Base-by-base conservation (phyloP, 2,329 filamentous ascomycete species). In the Diaporthe caulivora region DNA sequence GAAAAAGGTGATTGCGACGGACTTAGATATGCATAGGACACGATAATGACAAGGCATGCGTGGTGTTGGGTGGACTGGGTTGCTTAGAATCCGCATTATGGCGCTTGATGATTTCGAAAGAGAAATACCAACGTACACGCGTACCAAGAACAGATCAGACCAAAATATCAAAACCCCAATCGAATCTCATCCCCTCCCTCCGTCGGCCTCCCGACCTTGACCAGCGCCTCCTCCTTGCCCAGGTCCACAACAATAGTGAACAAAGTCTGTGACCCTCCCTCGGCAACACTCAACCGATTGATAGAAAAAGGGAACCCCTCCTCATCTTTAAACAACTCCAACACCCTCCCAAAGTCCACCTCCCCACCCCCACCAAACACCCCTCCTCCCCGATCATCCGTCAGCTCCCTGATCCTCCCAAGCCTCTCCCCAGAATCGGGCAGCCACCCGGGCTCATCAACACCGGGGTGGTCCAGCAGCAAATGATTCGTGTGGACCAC, bases 221-320 rank as follows among this genome's bases (percentile, higher is more conserved):
- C 51, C 13, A 70, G n/a, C 3, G 72, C 72, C 49, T 60, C 42
- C 47, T 21, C 70, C 47, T 49, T 65, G 4, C 44, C 29, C 37
- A 75, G 34, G n/a, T 67, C 44, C 74, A 75, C 72, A 10, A 75
- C n/a, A 18, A 75, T 74, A 4, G 54, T 75, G 15, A 75, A 75
- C 13, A 75, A 21, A 4, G 74, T 75, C 54, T 74, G 44, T 2
- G 29, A 55, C 17, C 9, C n/a, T 2, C 68, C 64, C 1, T 53
- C 31, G 1, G 40, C 34, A 3, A 57, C 49, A 26, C 49, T 21
- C 1, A 47, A 47, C 55, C 72, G 49, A 34, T 75, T 75, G 37
- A 75, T 75, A 3, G 74, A 74, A 26, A 42, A 71, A 2, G 74
- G 74, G 10, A 31, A 55, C 15, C 58, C 65, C 3, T 72, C 55